These are phyloP conservation scores for Podaxis pistillaris DNA, from an alignment of 768 basidiomycete species.

Conservation along the genomic window DNA sequence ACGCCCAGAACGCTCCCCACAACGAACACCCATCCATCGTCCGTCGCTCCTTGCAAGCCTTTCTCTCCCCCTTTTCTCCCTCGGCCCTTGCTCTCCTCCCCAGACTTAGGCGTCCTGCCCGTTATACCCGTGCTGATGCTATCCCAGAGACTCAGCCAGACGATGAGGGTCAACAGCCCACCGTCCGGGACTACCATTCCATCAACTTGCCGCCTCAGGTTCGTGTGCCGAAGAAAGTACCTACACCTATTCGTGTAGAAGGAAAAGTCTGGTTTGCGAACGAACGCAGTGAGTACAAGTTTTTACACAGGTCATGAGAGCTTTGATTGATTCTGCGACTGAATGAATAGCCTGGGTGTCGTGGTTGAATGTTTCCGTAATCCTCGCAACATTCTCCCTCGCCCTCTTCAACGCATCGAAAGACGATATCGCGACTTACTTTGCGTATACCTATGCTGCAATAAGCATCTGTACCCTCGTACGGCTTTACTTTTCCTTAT, in stretches of 20 bases:
- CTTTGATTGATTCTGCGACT: not conserved
- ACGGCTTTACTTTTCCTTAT: conserved; percentile 17
- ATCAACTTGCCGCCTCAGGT: conserved; percentile 69
- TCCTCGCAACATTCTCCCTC: conserved; percentile 81
- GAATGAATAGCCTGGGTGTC: conserved; percentile 75
- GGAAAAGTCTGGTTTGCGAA: conserved; percentile 98
- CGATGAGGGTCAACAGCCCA: conserved; percentile 51
- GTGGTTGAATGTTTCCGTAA: conserved; percentile 83
- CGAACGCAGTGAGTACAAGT: conserved; percentile 69
- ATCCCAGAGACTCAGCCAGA: conserved; percentile 62
- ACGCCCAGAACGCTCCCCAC: conserved; percentile 3
- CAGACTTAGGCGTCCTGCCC: conserved; percentile 37
- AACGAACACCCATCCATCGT: conserved; percentile 34
- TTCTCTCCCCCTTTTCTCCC: conserved; percentile 61
- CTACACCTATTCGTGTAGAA: conserved; percentile 83
- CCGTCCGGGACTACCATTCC: conserved; percentile 72
- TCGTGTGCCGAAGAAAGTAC: conserved; percentile 78
- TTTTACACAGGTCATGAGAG: not conserved
- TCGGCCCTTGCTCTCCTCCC: conserved; percentile 54
- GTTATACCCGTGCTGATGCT: conserved; percentile 69
- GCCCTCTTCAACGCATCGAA: conserved; percentile 87
- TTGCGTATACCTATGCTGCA: conserved; percentile 80
- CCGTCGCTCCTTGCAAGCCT: conserved; percentile 60
- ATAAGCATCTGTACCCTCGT: conserved; percentile 76
- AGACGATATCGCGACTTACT: conserved; percentile 66